phyloP scores from a whole-genome alignment of 2,329 filamentous ascomycete genomes.

The Ascochyta pisi region DNA sequence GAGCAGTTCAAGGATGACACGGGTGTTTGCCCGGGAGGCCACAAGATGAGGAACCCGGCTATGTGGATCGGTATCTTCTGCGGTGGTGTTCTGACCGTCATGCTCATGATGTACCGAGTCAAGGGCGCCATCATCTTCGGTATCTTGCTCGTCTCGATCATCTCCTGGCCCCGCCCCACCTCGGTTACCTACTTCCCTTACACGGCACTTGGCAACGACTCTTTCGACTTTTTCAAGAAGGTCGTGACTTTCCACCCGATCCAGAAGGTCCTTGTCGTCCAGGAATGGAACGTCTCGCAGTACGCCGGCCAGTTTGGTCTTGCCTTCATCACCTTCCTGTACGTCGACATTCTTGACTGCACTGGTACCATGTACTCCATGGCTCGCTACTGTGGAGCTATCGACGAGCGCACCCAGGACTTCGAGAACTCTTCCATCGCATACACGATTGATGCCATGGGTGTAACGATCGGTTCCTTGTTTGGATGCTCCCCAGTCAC shows the following conservation, averaged over 20 bases:
- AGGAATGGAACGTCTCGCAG: slow-evolving; percentile 73
- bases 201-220: slow-evolving; percentile 69
- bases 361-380: slow-evolving; percentile 90
- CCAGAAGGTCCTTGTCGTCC: slow-evolving; percentile 69
- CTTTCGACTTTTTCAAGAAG: slow-evolving; percentile 86
- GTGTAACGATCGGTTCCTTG: slow-evolving; percentile 80
- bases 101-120: slow-evolving; percentile 84
- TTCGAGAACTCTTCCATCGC: slow-evolving; percentile 86
- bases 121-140: slow-evolving; percentile 87
- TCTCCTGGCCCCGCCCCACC: slow-evolving; percentile 84
- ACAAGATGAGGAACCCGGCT: slow-evolving; percentile 82
- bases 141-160: slow-evolving; percentile 83
- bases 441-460: slow-evolving; percentile 82
- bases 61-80: slow-evolving; percentile 92
- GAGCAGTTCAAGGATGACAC: slow-evolving; percentile 52
- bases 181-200: slow-evolving; percentile 83
- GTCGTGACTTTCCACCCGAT: slow-evolving; percentile 87
- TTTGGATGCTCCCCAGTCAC: slow-evolving; percentile 83
- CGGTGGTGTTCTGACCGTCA: slow-evolving; percentile 78
- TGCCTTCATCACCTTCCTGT: slow-evolving; percentile 86
- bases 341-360: slow-evolving; percentile 87
- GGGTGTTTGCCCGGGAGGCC: slow-evolving; percentile 65
- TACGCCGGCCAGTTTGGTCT: slow-evolving; percentile 80
- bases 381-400: slow-evolving; percentile 81
- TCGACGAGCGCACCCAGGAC: slow-evolving; percentile 83